phyloP scores from a whole-genome alignment of 805 yeast genomes.

The Myxozyma lipomycoides region DNA sequence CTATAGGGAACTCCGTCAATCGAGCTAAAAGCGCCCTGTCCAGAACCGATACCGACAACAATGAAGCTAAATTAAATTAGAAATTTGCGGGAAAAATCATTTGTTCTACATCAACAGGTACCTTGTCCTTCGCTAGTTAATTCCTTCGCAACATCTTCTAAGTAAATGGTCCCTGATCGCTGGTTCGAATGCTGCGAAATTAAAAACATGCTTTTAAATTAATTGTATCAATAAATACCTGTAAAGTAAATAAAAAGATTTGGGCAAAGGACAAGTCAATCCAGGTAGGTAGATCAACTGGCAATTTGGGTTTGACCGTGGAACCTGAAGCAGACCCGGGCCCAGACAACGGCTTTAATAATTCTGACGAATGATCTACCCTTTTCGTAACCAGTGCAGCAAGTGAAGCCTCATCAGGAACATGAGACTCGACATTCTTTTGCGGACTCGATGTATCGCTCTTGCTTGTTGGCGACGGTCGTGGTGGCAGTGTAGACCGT shows the following conservation, averaged over 20 bases:
- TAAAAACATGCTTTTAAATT: too few relatives aligned
- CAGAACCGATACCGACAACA: constrained; percentile 29
- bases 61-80: too few relatives aligned
- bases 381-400: too few relatives aligned
- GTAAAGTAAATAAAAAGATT: constrained; percentile 14
- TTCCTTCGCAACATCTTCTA: constrained; percentile 11
- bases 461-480: background rate
- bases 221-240: too few relatives aligned
- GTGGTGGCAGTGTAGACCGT: constrained; percentile 15
- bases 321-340: too few relatives aligned
- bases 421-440: background rate
- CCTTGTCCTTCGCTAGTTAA: background rate
- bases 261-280: constrained; percentile 9
- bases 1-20: constrained; percentile 49
- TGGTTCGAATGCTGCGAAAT: background rate
- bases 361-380: too few relatives aligned
- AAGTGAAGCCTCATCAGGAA: background rate
- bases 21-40: constrained; percentile 52
- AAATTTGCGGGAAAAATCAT: too few relatives aligned
- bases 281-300: constrained; percentile 19
- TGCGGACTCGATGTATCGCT: background rate
- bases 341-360: too few relatives aligned
- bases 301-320: constrained; percentile 1
- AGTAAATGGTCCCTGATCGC: constrained; percentile 4
- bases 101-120: too few relatives aligned